Conservation (phyloP, 345 rosid species). For the Citrus trifoliata region DNA sequence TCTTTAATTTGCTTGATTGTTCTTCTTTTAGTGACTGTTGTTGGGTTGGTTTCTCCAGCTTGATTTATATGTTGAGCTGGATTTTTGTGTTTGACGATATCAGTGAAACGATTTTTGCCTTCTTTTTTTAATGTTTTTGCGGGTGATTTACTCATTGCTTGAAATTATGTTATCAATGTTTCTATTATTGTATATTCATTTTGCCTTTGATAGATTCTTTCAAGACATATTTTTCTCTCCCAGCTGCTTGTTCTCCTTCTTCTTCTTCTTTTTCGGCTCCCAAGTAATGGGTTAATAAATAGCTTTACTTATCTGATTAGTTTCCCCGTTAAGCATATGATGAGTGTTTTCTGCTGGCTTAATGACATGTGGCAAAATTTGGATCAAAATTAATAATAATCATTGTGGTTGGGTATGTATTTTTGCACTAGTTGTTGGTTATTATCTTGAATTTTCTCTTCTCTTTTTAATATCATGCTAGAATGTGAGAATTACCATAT, state of each 20-base stretch:
- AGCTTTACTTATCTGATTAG: conserved; percentile 16
- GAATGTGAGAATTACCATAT: neutral
- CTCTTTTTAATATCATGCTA: neutral
- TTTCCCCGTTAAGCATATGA: conserved; percentile 2
- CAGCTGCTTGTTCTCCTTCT: neutral
- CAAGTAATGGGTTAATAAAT: neutral
- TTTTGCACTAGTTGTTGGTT: neutral
- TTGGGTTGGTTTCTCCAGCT: neutral
- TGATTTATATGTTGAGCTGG: neutral
- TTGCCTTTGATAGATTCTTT: neutral
- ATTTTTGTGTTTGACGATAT: conserved; percentile 6
- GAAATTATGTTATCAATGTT: neutral
- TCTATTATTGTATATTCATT: neutral
- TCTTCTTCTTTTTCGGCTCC: neutral
- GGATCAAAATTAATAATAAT: neutral
- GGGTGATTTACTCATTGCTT: neutral
- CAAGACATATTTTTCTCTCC: neutral
- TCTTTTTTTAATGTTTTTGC: neutral
- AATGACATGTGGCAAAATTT: neutral
- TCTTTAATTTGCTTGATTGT: conserved; percentile 7
- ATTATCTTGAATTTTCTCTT: neutral
- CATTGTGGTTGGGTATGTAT: neutral
- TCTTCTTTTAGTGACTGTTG: neutral
- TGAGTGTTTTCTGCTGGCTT: neutral
- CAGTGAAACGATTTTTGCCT: neutral